Base-by-base conservation (phyloP, 2,329 filamentous ascomycete genomes). In the Sclerotinia nivalis region DNA sequence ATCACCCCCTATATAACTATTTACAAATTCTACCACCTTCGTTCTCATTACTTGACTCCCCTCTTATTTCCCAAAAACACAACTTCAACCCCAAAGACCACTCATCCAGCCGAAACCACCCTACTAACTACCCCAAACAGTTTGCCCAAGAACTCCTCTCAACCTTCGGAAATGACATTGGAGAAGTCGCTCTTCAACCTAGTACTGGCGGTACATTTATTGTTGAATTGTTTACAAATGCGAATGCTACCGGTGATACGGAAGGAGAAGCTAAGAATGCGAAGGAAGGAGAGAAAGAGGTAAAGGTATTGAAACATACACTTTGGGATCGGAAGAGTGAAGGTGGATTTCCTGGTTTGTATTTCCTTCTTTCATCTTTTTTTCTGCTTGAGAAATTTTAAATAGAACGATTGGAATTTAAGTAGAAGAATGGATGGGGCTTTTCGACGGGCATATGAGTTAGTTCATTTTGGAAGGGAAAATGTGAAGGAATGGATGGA, bases 91-190 rank as follows among this genome's bases (percentile, higher is more conserved):
- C 37, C 10, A 13, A 13, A 40, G 37, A 40, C 37, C 37, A 40
- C 12, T 40, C 12, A 43, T 43, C 40, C 40, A 43, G 4, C 31
- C 2, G 40, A 15, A 43, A 43, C 2, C 40, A 15, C 40, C 40
- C 40, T 43, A 25, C 60, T 62, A 62, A 62, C 28, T 20, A 25
- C 8, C 28, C 31, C 9, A 10, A 40, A 47, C 20, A 97, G 92
- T 97, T 91, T 80, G 95, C 91, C 62, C 96, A 98, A 84, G 96
- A 98, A 81, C 89, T 99, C 58, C 88, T 99, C 50, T 97, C 93
- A 1, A 99, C 95, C 0, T 99, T 99, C 82, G 88, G 88, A 68
- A 92, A 89, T 1, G 85, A 88, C 58, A 86, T 98, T 2, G 94
- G 93, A 72, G 95, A 98, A 80, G 90, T 98, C 13, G 89, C 95